Conservation (phyloP, 1,139 yeast species). For the Kodamaea derodonti region DNA sequence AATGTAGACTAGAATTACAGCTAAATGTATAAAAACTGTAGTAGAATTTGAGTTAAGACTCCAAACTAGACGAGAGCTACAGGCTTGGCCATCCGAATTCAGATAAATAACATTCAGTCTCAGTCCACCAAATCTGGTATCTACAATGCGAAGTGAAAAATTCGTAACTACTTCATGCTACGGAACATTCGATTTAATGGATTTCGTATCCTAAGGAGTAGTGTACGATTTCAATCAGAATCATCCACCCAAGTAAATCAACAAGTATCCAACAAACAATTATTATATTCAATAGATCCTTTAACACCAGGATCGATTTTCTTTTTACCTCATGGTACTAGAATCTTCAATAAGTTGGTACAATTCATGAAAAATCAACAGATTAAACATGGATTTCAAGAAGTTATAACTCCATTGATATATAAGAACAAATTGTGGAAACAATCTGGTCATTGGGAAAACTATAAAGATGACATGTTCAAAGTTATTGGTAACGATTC, state of each 20-base stretch:
- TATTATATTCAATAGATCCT: constrained; percentile 71
- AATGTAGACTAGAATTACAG: too few relatives aligned
- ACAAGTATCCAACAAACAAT: constrained; percentile 59
- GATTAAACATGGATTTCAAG: constrained; percentile 79
- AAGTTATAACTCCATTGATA: constrained; percentile 89
- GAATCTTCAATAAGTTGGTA: constrained; percentile 74
- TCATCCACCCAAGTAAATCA: constrained; percentile 40
- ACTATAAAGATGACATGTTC: constrained; percentile 93
- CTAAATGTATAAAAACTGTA: too few relatives aligned
- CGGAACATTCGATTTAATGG: too few relatives aligned
- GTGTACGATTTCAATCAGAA: too few relatives aligned
- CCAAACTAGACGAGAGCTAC: too few relatives aligned
- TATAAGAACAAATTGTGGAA: constrained; percentile 86
- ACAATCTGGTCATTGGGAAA: constrained; percentile 94
- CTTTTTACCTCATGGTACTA: constrained; percentile 87
- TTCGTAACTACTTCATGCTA: too few relatives aligned
- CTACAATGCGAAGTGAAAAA: too few relatives aligned
- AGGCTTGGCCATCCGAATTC: too few relatives aligned
- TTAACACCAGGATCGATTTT: constrained; percentile 85
- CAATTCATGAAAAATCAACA: constrained; percentile 84
- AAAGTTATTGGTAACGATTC: constrained; percentile 55
- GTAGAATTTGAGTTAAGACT: too few relatives aligned
- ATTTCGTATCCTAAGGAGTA: too few relatives aligned
- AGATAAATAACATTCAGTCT: too few relatives aligned
- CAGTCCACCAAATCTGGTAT: too few relatives aligned